Percentiles rank a stretch among this genome's conserved stretches.
Conservation (phyloP, 2,329 filamentous ascomycete genomes). For the Verticillium zaregamsianum region DNA sequence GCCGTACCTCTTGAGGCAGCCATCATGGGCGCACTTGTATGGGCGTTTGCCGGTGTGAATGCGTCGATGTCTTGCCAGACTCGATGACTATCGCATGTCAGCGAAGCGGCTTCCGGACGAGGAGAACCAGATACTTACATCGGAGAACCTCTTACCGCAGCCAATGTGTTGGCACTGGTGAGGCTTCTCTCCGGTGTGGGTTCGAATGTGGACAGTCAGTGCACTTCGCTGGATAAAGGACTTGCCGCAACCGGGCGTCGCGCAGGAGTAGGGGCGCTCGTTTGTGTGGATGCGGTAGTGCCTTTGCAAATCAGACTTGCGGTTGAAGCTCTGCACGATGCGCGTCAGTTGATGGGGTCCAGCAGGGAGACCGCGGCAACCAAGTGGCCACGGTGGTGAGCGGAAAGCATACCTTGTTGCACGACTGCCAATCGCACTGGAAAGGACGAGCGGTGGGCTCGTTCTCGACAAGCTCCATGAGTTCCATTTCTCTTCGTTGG, state of each 20-base stretch:
- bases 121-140: slow-evolving; percentile 43
- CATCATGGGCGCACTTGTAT: slow-evolving; percentile 57
- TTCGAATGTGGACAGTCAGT: slow-evolving; percentile 66
- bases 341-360: neutral
- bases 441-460: slow-evolving; percentile 60
- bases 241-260: slow-evolving; percentile 58
- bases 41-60: slow-evolving; percentile 66
- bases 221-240: slow-evolving; percentile 69
- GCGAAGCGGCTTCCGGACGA: slow-evolving; percentile 7
- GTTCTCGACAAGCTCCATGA: slow-evolving; percentile 61
- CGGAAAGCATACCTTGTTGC: slow-evolving; percentile 48
- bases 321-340: slow-evolving; percentile 60
- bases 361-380: neutral
- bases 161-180: slow-evolving; percentile 62
- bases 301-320: slow-evolving; percentile 66
- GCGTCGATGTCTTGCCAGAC: slow-evolving; percentile 59
- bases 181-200: slow-evolving; percentile 69
- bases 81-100: slow-evolving; percentile 52
- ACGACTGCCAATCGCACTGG: slow-evolving; percentile 59
- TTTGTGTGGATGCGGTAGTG: slow-evolving; percentile 71
- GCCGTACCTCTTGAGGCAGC: slow-evolving; percentile 57
- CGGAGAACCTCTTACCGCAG: slow-evolving; percentile 66
- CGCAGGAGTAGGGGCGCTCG: slow-evolving; percentile 62
- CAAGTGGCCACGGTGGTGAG: neutral
- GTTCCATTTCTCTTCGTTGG: slow-evolving; percentile 46